phyloP scores from a whole-genome alignment of 179 eudicot genomes.

The Drosera spatulata region DNA sequence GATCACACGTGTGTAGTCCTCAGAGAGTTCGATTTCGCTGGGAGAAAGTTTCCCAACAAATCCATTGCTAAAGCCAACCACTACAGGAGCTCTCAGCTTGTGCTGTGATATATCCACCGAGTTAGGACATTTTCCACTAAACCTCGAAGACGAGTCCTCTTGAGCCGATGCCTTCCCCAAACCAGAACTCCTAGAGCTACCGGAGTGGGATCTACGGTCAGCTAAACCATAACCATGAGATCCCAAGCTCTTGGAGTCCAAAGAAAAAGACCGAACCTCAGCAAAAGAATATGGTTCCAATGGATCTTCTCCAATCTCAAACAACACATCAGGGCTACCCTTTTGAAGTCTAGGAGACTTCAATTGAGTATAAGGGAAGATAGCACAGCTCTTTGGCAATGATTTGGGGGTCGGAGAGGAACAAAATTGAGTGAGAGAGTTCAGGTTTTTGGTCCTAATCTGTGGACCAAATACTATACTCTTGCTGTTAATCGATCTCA shows the following conservation, averaged over 20 bases:
- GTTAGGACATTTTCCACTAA: slow-evolving; percentile 9
- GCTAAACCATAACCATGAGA: slow-evolving; percentile 21
- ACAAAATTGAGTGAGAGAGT: slow-evolving; percentile 16
- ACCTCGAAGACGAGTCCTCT: slow-evolving; percentile 10
- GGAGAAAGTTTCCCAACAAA: slow-evolving; percentile 43
- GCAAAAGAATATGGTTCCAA: slow-evolving; percentile 31
- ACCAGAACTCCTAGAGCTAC: slow-evolving; percentile 19
- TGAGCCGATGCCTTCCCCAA: slow-evolving; percentile 19
- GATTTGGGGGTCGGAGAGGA: slow-evolving; percentile 50
- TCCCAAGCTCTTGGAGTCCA: slow-evolving; percentile 53
- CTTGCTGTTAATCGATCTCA: slow-evolving; percentile 39
- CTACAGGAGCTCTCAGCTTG: slow-evolving; percentile 10
- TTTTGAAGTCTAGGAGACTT: slow-evolving; percentile 40
- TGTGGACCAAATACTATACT: slow-evolving; percentile 55
- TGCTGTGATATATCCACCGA: slow-evolving; percentile 13
- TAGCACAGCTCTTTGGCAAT: slow-evolving; percentile 41
- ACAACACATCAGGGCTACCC: slow-evolving; percentile 50
- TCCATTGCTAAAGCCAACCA: slow-evolving; percentile 13
- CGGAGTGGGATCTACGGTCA: slow-evolving; percentile 16
- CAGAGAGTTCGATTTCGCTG: slow-evolving; percentile 86
- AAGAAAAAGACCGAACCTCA: slow-evolving; percentile 52
- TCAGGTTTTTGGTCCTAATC: slow-evolving; percentile 42
- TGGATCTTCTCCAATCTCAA: slow-evolving; percentile 52
- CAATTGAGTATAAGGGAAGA: slow-evolving; percentile 23
- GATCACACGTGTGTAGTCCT: slow-evolving; percentile 86